Conservation (phyloP, 1,284 basidiomycete species). For the Trichosporon coremiiforme region DNA sequence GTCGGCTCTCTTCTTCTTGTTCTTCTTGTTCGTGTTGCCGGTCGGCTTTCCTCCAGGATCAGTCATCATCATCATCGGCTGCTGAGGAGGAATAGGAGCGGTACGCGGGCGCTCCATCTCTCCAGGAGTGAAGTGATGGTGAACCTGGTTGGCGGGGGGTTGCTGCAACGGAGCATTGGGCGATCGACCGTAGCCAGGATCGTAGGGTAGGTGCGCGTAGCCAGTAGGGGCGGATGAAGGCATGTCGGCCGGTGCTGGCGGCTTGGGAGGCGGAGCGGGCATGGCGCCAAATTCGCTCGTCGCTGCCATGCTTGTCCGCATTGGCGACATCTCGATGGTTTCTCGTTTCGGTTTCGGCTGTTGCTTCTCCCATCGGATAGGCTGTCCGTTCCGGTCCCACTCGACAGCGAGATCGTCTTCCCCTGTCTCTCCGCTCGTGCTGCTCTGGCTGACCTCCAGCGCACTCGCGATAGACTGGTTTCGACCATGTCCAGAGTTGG, state of each 20-base stretch:
- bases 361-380: slow-evolving; percentile 48
- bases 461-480: slow-evolving; percentile 6
- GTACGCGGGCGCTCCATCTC: slow-evolving; percentile 9
- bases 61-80: background rate
- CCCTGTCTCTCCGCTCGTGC: slow-evolving; percentile 32
- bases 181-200: background rate
- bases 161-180: background rate
- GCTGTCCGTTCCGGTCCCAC: slow-evolving; percentile 52
- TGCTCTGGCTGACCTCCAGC: slow-evolving; percentile 13
- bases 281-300: slow-evolving; percentile 24
- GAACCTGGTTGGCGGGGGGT: background rate
- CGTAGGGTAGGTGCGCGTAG: background rate
- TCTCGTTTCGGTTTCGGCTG: background rate
- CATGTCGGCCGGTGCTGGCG: background rate
- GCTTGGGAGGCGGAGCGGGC: background rate
- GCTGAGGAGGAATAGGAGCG: background rate
- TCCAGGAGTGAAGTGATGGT: slow-evolving; percentile 12
- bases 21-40: slow-evolving; percentile 15
- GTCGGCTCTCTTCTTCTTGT: slow-evolving; percentile 19
- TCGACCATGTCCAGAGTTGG: background rate
- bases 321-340: slow-evolving; percentile 17
- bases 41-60: background rate
- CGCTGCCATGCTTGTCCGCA: slow-evolving; percentile 9
- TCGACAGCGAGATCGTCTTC: slow-evolving; percentile 49
- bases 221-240: background rate